These are phyloP conservation scores for Agaricus sinodeliciosus DNA, from an alignment of 768 basidiomycete genomes.

Conservation along the genomic window DNA sequence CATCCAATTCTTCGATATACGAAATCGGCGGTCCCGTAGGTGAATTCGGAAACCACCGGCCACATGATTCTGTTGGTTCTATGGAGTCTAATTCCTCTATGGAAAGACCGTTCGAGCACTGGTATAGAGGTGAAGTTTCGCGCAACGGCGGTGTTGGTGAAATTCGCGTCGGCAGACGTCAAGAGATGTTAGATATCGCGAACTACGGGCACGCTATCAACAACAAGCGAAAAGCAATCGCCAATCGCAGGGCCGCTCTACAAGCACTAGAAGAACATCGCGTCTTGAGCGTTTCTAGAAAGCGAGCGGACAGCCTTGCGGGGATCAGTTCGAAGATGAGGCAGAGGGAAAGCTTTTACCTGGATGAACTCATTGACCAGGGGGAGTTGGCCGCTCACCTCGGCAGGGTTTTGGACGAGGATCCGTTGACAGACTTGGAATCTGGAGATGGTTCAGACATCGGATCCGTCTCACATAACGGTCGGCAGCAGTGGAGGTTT, in stretches of 20 bases:
- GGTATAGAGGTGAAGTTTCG: constrained; percentile 84
- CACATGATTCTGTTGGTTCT: constrained; percentile 34
- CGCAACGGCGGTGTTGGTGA: constrained; percentile 89
- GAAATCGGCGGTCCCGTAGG: constrained; percentile 11
- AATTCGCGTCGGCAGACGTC: constrained; percentile 60
- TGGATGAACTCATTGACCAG: constrained; percentile 40
- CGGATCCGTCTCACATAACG: constrained; percentile 21
- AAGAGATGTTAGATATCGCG: constrained; percentile 86
- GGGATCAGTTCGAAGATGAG: constrained; percentile 48
- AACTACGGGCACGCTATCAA: constrained; percentile 67
- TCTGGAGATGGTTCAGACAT: constrained; percentile 39
- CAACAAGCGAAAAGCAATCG: constrained; percentile 22
- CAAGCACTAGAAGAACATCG: constrained; percentile 20
- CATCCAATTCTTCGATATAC: constrained; percentile 29
- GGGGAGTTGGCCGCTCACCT: constrained; percentile 33
- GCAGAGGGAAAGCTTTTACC: constrained; percentile 56
- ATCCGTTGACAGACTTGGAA: constrained; percentile 70
- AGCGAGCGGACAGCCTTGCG: constrained; percentile 61
- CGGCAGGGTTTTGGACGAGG: constrained; percentile 66
- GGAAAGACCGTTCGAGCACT: constrained; percentile 81
- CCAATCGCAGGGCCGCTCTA: constrained; percentile 17
- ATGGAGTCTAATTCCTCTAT: constrained; percentile 52
- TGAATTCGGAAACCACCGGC: constrained; percentile 8
- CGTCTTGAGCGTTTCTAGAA: constrained; percentile 28
- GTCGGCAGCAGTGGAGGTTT: constrained; percentile 16